Evolutionary conservation across 208 protist genomes (phyloP).

Genomic region (Acanthamoeba healyi): DNA sequence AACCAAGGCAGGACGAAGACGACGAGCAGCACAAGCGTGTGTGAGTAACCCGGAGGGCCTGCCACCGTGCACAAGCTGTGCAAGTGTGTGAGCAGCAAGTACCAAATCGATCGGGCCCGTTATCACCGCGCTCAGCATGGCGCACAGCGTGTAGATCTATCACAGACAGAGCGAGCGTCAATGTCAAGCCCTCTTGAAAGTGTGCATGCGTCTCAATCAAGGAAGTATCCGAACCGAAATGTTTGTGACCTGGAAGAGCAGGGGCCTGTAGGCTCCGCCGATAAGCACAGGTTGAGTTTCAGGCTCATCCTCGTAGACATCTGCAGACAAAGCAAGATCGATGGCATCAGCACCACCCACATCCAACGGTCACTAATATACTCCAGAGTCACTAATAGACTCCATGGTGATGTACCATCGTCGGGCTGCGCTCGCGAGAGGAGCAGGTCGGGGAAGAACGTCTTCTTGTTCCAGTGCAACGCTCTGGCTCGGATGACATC

Average conservation of each 20-base stretch:
- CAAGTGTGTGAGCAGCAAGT: not conserved
- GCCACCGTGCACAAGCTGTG: no score
- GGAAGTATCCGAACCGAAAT: not conserved
- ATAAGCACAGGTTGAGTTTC: not conserved
- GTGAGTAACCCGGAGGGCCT: no score
- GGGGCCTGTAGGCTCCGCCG: not conserved
- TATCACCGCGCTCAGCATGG: not conserved
- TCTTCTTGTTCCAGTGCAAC: constrained; percentile 21
- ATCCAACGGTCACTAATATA: no score
- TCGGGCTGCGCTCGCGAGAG: not conserved
- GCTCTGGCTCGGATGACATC: not conserved
- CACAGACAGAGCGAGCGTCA: no score
- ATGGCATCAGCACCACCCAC: no score
- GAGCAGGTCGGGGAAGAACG: constrained; percentile 13
- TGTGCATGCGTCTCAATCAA: no score
- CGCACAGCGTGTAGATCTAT: not conserved
- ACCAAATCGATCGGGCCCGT: not conserved
- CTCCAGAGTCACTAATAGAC: not conserved
- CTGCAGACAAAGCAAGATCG: not conserved
- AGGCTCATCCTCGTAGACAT: not conserved
- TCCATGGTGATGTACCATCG: not conserved
- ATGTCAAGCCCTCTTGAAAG: no score
- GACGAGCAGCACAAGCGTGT: not conserved
- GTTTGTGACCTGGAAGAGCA: not conserved
- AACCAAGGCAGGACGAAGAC: not conserved